Evolutionary conservation across 2,329 filamentous ascomycete species (phyloP).

Genomic region (Claviceps maximensis): DNA sequence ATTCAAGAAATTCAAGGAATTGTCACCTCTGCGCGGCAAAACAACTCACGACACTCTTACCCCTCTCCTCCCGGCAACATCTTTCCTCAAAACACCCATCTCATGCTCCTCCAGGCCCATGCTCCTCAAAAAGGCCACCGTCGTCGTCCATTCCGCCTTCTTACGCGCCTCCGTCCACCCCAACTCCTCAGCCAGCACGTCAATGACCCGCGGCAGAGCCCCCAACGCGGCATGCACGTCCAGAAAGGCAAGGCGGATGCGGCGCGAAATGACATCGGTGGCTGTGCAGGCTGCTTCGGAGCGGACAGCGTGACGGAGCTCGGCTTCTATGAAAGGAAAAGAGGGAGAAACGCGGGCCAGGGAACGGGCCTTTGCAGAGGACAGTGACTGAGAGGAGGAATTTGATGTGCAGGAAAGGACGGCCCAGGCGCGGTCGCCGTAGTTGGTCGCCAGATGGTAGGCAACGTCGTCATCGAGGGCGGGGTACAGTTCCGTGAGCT

Average conservation of each 20-base stretch:
- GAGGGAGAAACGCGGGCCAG: slow-evolving; percentile 48
- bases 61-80: slow-evolving; percentile 5
- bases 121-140: slow-evolving; percentile 28
- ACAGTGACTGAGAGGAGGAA: slow-evolving; percentile 20
- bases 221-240: slow-evolving; percentile 59
- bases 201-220: slow-evolving; percentile 55
- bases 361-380: slow-evolving; percentile 9
- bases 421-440: slow-evolving; percentile 52
- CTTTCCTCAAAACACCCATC: slow-evolving; percentile 9
- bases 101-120: slow-evolving; percentile 28
- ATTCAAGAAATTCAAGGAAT: too few species aligned
- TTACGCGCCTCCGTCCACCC: slow-evolving; percentile 48
- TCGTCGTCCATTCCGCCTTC: slow-evolving; percentile 41
- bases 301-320: slow-evolving; percentile 58
- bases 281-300: slow-evolving; percentile 63
- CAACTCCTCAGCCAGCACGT: slow-evolving; percentile 58
- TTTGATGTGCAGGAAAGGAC: slow-evolving; percentile 37
- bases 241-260: slow-evolving; percentile 62
- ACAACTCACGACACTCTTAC: neutral
- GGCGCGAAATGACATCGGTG: slow-evolving; percentile 55
- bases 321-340: slow-evolving; percentile 63
- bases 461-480: slow-evolving; percentile 26
- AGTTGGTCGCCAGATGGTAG: slow-evolving; percentile 26
- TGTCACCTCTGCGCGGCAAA: too few species aligned
- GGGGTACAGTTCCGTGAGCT: slow-evolving; percentile 24